Conservation (phyloP, 208 protist genomes). For the Trypanosoma melophagium region DNA sequence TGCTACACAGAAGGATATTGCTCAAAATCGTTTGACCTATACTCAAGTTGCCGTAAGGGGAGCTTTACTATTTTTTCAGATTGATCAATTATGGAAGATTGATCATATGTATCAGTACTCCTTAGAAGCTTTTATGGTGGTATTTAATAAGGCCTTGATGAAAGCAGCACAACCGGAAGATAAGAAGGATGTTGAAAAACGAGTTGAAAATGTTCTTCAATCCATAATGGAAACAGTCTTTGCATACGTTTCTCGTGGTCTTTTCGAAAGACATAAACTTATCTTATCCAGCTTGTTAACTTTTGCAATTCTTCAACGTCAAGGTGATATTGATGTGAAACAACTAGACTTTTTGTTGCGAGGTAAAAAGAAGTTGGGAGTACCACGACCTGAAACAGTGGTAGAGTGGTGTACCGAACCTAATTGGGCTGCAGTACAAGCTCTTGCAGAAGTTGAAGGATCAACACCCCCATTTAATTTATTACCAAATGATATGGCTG, state of each 20-base stretch:
- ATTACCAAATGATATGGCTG: slow-evolving; percentile 87
- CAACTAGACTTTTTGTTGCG: slow-evolving; percentile 95
- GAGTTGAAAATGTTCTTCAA: slow-evolving; percentile 92
- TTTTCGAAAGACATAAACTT: slow-evolving; percentile 99
- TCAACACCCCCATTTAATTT: slow-evolving; percentile 85
- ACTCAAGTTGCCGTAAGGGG: slow-evolving; percentile 94
- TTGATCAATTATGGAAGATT: slow-evolving; percentile 95
- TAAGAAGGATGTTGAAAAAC: slow-evolving; percentile 89
- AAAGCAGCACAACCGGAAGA: slow-evolving; percentile 87
- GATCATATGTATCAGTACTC: slow-evolving; percentile 99
- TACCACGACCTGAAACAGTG: slow-evolving; percentile 87
- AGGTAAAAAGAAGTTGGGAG: slow-evolving; percentile 87
- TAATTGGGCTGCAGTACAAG: slow-evolving; percentile 92
- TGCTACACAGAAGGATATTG: slow-evolving; percentile 94
- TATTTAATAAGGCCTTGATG: slow-evolving; percentile 97
- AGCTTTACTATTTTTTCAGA: slow-evolving; percentile 97
- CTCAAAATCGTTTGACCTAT: slow-evolving; percentile 94
- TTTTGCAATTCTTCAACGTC: slow-evolving; percentile 90
- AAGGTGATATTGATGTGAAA: slow-evolving; percentile 79
- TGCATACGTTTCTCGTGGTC: slow-evolving; percentile 95
- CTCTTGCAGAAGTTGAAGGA: slow-evolving; percentile 89
- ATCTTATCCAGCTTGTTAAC: slow-evolving; percentile 97
- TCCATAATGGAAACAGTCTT: slow-evolving; percentile 95
- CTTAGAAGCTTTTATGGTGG: slow-evolving; percentile 96
- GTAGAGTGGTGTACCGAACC: slow-evolving; percentile 90